Conservation (phyloP, 352 stramenopile genomes). For the Globisporangium viniferum region DNA sequence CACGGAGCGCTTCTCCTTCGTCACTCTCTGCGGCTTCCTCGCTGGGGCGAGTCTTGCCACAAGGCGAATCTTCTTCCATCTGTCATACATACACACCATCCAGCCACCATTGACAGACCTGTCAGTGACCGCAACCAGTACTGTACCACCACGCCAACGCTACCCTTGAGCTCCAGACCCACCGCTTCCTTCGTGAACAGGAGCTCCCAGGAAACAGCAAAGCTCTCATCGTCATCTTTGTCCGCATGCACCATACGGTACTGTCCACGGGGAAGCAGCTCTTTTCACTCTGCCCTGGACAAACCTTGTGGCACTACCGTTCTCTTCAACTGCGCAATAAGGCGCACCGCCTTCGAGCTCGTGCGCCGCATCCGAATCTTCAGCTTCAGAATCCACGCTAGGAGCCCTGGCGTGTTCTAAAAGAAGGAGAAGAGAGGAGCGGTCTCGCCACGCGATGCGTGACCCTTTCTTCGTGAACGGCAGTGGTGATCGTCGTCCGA, state of each 20-base stretch:
- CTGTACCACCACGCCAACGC: not conserved
- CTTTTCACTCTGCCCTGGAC: not conserved
- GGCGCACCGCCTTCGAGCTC: not conserved
- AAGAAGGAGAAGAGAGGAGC: not conserved
- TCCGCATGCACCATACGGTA: not conserved
- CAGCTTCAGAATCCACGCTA: not conserved
- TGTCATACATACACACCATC: not conserved
- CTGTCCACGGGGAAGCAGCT: not conserved
- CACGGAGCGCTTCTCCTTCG: not conserved
- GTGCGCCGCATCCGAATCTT: not conserved
- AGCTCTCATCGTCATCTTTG: not conserved
- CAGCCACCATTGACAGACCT: not conserved
- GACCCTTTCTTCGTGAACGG: not conserved
- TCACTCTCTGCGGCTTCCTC: not conserved
- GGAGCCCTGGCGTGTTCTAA: not conserved
- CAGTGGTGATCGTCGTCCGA: not conserved
- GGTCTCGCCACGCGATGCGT: not conserved
- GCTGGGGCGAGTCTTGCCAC: not conserved
- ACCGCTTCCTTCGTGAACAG: not conserved
- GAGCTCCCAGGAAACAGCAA: not conserved
- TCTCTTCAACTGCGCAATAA: not conserved
- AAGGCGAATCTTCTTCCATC: not conserved
- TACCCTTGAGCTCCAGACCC: not conserved
- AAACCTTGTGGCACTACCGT: not conserved
- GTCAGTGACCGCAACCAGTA: not conserved